Base-by-base conservation (phyloP, 768 basidiomycete species). In the Mycena filopes region DNA sequence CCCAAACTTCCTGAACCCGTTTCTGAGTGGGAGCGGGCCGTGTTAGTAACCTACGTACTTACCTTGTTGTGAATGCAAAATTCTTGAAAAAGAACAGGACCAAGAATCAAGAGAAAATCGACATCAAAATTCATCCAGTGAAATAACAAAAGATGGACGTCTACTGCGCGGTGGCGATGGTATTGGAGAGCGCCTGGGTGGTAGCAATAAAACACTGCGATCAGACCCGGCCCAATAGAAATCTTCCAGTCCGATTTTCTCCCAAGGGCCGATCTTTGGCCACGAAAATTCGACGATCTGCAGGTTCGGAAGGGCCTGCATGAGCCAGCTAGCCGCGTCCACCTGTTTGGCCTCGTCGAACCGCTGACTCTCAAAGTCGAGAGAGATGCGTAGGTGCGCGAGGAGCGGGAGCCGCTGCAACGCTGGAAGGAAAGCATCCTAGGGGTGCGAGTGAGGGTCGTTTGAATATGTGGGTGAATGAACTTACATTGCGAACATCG, bases 401-500 rank as follows among this genome's bases (percentile, higher is more conserved):
- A 63, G 62, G n/a, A 25, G 31, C 38, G 55, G 41, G 41, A 63
- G 56, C n/a, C 8, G 18, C 41, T 56, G 47, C 26, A 63, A 55
- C 4, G 62, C 54, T 25, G 49, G 47, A 20, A 63, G 48, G 5
- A 56, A 41, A 31, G 46, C 16, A n/a, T n/a, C n/a, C n/a, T n/a
- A n/a, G n/a, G n/a, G n/a, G n/a, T n/a, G n/a, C n/a, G n/a, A n/a
- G n/a, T n/a, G n/a, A n/a, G n/a, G n/a, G n/a, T n/a, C n/a, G n/a
- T n/a, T n/a, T n/a, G n/a, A n/a, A n/a, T n/a, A n/a, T n/a, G n/a
- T n/a, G n/a, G n/a, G n/a, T n/a, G n/a, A n/a, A n/a, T n/a, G n/a
- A n/a, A 62, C 61, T 28, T 43, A 63, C 61, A 10, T 63, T 54
- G 40, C 46, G 54, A 46, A 63, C 61, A 18, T 63, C 61, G 18